phyloP scores from a whole-genome alignment of 805 yeast genomes.

The Zygosaccharomyces bisporus region DNA sequence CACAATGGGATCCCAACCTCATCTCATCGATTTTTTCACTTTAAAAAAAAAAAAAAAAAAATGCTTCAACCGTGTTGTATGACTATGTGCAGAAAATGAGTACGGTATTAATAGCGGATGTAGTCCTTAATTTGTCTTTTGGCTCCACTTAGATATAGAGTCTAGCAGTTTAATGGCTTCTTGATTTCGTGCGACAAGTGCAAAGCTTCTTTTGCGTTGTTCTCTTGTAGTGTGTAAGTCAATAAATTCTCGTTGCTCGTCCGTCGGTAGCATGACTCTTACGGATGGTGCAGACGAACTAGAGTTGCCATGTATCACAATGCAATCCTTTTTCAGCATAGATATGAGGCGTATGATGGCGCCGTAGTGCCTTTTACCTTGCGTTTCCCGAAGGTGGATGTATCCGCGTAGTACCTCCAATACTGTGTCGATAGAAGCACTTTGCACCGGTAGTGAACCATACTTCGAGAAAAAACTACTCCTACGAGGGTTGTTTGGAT shows the following conservation, averaged over 20 bases:
- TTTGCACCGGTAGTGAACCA: slow-evolving; percentile 7
- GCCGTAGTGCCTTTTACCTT: slow-evolving; percentile 16
- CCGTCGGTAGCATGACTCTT: slow-evolving; percentile 17
- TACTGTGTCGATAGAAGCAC: slow-evolving; percentile 26
- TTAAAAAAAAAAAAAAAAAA: not conserved
- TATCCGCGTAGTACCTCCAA: slow-evolving; percentile 24
- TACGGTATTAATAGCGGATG: not conserved
- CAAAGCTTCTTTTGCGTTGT: slow-evolving; percentile 18
- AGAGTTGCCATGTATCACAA: slow-evolving; percentile 8
- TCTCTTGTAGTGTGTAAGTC: slow-evolving; percentile 5
- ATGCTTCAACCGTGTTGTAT: not conserved
- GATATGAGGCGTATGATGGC: slow-evolving; percentile 26
- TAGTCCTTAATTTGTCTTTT: not conserved
- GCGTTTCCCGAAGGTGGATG: slow-evolving; percentile 13
- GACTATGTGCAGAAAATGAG: not conserved
- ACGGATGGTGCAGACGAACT: slow-evolving; percentile 7
- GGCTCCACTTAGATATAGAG: slow-evolving; percentile 17
- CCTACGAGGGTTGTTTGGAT: slow-evolving; percentile 21
- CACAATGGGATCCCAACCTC: not conserved
- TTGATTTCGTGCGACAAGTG: slow-evolving; percentile 17
- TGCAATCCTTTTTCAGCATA: slow-evolving; percentile 27
- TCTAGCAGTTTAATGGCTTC: slow-evolving; percentile 17
- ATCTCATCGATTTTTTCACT: slow-evolving; percentile 1
- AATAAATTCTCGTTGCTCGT: slow-evolving; percentile 8
- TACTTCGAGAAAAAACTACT: slow-evolving; percentile 18